Conservation (phyloP, 2,329 filamentous ascomycete species). For the Arachnomyces sp. region DNA sequence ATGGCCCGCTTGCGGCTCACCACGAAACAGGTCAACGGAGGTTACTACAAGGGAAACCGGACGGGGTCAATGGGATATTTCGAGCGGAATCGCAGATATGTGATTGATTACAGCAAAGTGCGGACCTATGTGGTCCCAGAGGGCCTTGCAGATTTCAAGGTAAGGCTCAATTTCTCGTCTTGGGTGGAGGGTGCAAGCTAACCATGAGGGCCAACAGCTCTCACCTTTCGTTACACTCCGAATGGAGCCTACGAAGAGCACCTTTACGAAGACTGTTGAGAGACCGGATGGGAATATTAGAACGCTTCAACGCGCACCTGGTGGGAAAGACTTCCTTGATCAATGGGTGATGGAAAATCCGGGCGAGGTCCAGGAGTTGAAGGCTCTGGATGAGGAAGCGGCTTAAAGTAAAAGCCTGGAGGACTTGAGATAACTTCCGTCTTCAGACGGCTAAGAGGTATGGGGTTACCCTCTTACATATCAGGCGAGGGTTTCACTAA, state of each 20-base stretch:
- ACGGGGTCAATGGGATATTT: constrained; percentile 84
- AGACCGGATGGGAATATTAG: constrained; percentile 17
- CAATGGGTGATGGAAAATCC: constrained; percentile 30
- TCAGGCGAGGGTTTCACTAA: too few species aligned
- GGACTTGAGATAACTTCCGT: neutral
- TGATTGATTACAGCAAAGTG: constrained; percentile 78
- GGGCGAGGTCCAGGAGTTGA: constrained; percentile 23
- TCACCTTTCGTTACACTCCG: constrained; percentile 39
- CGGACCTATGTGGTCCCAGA: constrained; percentile 80
- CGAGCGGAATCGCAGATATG: constrained; percentile 50
- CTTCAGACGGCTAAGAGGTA: too few species aligned
- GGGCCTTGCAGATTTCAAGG: constrained; percentile 61
- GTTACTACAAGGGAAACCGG: constrained; percentile 94
- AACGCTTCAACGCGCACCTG: constrained; percentile 23
- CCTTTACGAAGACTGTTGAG: constrained; percentile 26
- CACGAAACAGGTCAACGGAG: constrained; percentile 85
- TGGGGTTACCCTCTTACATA: too few species aligned
- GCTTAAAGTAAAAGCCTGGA: constrained; percentile 5
- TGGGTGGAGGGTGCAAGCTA: neutral
- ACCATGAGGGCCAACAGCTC: constrained; percentile 22
- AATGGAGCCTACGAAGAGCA: constrained; percentile 29
- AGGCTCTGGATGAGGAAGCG: constrained; percentile 15
- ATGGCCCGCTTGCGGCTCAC: constrained; percentile 70
- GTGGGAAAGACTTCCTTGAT: constrained; percentile 30
- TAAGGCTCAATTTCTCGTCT: constrained; percentile 27